Percentiles rank a stretch among this genome's conserved stretches.
Conservation (phyloP, 257 asterid species). For the Solanum pennellii region DNA sequence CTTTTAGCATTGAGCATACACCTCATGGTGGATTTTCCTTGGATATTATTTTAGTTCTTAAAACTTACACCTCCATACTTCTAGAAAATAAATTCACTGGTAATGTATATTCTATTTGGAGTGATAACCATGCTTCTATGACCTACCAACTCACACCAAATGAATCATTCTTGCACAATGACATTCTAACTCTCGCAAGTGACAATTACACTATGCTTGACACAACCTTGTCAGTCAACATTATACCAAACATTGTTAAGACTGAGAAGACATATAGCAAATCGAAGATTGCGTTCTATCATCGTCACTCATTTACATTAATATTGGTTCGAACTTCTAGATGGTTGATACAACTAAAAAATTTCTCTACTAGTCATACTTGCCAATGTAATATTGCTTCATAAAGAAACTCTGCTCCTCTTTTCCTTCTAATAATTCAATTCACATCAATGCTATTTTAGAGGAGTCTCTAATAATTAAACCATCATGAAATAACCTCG, state of each 20-base stretch:
- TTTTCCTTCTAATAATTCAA: background rate
- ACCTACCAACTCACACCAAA: background rate
- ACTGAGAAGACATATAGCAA: background rate
- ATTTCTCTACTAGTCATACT: background rate
- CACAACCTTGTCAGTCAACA: background rate
- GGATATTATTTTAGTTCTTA: background rate
- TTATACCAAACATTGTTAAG: background rate
- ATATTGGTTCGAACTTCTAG: background rate
- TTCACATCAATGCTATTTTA: background rate
- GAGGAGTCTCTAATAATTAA: background rate
- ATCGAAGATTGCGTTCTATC: background rate
- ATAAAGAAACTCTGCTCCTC: background rate
- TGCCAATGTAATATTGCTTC: background rate
- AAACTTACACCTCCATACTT: background rate
- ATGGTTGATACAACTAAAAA: background rate
- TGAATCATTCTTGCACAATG: background rate
- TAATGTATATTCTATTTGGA: background rate
- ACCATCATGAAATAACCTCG: background rate
- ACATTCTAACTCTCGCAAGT: background rate
- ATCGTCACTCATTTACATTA: background rate
- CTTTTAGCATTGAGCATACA: background rate
- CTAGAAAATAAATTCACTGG: background rate
- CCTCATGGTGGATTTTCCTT: background rate
- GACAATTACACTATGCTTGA: background rate
- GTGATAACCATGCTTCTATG: background rate